Evolutionary conservation across 2,329 filamentous ascomycete species (phyloP), one percentile per base, ranked within the genome.

Genomic region (Ophiosphaerella korrae): DNA sequence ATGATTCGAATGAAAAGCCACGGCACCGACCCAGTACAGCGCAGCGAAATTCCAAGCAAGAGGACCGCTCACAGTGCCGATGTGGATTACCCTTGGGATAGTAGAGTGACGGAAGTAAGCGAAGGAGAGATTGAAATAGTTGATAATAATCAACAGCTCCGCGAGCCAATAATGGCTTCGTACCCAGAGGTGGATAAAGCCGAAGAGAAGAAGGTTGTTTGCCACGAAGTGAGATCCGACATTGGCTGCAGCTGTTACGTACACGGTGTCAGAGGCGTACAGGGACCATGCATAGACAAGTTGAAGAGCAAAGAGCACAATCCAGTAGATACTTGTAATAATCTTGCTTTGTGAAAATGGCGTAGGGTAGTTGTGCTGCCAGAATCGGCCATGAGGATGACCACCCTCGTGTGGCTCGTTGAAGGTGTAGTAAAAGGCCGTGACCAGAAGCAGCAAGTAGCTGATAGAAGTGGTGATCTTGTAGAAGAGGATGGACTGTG

Each of bases 1-100:
- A 50, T 78, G 82, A 50, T 86, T 77, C 7, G 85, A 82, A 67
- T 90, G 80, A 21, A 93, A 84, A 70, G 89, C 89, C 41, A 92
- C 86, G 16, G 92, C 90, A 7, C 92, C 92, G 63, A 91, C 90
- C 90, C 90, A 96, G 79, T 92, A 93, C 45, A 96, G 81, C 26
- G 89, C 88, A 12, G 93, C 86, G 67, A 94, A 89, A 12, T 88
- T 92, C 89, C 90, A 96, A 1, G 88, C 89, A 61, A 96, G 79
- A 5, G 92, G 92, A 0, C 86, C 89, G 13, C 88, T 87, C 18
- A 92, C 85, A 38, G 86, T 86, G 5, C 90, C 85, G 9, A 86
- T 77, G 74, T 96, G 91, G 62, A 96, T 89, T 65, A 89, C 85
- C 53, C 86, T 82, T 3, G 89, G 85, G 47, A 88, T 87, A 0